These are phyloP conservation scores for Podospora pseudopauciseta DNA, from an alignment of 495 filamentous ascomycete genomes.

Conservation along the genomic window DNA sequence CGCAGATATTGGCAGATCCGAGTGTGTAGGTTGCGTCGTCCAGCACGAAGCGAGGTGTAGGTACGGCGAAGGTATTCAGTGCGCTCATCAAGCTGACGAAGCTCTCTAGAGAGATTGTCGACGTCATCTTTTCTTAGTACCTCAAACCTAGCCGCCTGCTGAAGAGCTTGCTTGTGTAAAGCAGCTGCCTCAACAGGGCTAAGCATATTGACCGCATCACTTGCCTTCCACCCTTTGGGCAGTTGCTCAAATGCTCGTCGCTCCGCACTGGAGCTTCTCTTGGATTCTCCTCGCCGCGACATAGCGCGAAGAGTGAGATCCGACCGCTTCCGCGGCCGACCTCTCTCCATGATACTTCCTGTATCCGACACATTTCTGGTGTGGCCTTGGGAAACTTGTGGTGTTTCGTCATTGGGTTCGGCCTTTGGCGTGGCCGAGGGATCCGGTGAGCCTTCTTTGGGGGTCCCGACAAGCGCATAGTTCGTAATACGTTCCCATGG, in stretches of 20 bases:
- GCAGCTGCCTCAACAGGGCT: constrained; percentile 49
- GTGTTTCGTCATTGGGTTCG: constrained; percentile 33
- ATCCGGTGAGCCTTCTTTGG: constrained; percentile 27
- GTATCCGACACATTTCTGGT: constrained; percentile 54
- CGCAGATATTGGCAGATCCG: constrained; percentile 67
- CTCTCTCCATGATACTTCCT: constrained; percentile 57
- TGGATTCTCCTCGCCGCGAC: constrained; percentile 32
- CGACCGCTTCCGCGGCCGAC: constrained; percentile 51
- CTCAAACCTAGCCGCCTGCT: constrained; percentile 63
- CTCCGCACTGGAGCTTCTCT: constrained; percentile 43
- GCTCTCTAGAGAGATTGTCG: constrained; percentile 61
- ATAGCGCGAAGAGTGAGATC: constrained; percentile 31
- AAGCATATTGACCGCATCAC: constrained; percentile 47
- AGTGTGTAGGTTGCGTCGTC: constrained; percentile 63
- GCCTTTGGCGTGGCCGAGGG: constrained; percentile 30
- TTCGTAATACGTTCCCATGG: constrained; percentile 42
- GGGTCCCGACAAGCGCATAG: constrained; percentile 21
- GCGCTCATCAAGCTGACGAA: constrained; percentile 64
- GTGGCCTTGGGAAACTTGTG: constrained; percentile 29
- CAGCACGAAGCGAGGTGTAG: constrained; percentile 61
- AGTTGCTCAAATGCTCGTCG: constrained; percentile 52
- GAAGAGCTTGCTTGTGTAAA: constrained; percentile 59
- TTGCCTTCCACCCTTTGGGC: constrained; percentile 54
- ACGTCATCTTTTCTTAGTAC: constrained; percentile 66
- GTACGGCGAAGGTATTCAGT: constrained; percentile 70